phyloP scores from a whole-genome alignment of 805 yeast species.

The Barnettozyma californica region DNA sequence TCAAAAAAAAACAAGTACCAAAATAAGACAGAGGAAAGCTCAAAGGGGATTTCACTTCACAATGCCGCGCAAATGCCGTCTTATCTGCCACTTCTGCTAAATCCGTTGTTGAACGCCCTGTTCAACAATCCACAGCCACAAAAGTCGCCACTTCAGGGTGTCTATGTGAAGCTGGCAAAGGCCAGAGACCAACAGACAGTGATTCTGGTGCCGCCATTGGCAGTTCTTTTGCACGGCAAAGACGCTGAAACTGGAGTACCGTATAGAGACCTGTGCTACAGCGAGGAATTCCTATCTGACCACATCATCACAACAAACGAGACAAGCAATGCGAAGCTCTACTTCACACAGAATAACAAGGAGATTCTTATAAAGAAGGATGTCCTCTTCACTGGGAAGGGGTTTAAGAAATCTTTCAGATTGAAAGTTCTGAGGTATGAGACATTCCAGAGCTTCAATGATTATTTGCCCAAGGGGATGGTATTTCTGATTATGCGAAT shows the following conservation, averaged over 20 bases:
- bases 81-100: conserved; percentile 49
- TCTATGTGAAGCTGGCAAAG: conserved; percentile 36
- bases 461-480: conserved; percentile 53
- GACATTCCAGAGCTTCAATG: conserved; percentile 46
- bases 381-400: conserved; percentile 48
- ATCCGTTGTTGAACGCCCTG: conserved; percentile 59
- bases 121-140: conserved; percentile 59
- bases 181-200: conserved; percentile 39
- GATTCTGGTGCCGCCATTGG: conserved; percentile 61
- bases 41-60: not conserved
- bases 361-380: conserved; percentile 54
- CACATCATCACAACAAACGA: conserved; percentile 47
- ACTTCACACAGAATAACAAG: conserved; percentile 49
- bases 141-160: conserved; percentile 41
- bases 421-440: conserved; percentile 40
- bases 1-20: too few species aligned
- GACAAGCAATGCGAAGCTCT: conserved; percentile 33
- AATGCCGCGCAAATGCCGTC: conserved; percentile 23
- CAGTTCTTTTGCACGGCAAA: conserved; percentile 34
- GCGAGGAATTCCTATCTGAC: conserved; percentile 55
- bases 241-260: conserved; percentile 35
- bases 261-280: conserved; percentile 49
- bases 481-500: conserved; percentile 53
- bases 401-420: conserved; percentile 44
- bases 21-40: not conserved